phyloP scores from a whole-genome alignment of 106 monocot species.

The Amphibolis antarctica region DNA sequence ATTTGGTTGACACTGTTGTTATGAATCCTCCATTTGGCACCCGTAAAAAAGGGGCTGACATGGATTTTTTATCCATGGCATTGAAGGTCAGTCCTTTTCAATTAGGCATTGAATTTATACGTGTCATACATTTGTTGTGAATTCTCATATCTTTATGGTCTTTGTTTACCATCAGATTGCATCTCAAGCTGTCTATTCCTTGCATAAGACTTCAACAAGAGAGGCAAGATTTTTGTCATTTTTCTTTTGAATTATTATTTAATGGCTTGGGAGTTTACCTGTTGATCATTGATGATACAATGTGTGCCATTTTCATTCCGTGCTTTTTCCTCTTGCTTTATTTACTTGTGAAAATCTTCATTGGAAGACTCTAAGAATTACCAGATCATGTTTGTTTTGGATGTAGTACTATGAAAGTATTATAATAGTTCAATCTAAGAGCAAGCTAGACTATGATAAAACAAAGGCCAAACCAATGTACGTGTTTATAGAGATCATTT shows the following conservation, averaged over 20 bases:
- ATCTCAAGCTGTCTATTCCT: conserved; percentile 76
- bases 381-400: too few species aligned
- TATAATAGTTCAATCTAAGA: too few species aligned
- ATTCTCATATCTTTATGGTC: conserved; percentile 26
- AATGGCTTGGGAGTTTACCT: too few species aligned
- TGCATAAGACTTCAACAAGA: conserved; percentile 93
- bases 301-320: too few species aligned
- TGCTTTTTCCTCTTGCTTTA: too few species aligned
- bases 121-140: not conserved
- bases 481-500: too few species aligned
- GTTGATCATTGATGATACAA: too few species aligned
- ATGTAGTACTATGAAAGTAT: too few species aligned
- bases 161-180: conserved; percentile 85
- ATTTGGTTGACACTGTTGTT: conserved; percentile 71
- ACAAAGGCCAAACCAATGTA: too few species aligned
- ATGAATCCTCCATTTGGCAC: conserved; percentile 99
- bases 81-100: conserved; percentile 41
- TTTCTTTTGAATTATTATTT: not conserved
- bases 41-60: conserved; percentile 71
- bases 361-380: too few species aligned
- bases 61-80: conserved; percentile 75
- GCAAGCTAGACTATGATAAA: too few species aligned
- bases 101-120: not conserved
- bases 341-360: too few species aligned
- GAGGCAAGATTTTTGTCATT: conserved; percentile 42